Base-by-base conservation (phyloP, 1,139 yeast species). In the Zhuliangozyma parablackwelliae region DNA sequence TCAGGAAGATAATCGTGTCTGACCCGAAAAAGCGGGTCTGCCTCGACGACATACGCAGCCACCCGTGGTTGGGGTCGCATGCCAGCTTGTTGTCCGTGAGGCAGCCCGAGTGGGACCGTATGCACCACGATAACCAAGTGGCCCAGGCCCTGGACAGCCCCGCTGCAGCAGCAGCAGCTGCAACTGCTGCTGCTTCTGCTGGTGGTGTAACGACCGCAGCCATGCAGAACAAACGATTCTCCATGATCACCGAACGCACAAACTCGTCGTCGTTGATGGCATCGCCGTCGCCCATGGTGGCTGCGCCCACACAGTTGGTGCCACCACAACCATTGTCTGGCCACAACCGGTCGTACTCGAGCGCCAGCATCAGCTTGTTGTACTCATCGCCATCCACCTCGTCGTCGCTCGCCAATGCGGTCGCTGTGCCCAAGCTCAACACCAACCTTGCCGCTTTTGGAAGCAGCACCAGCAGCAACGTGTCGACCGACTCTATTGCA, bases 101-200 rank as follows among this genome's bases (percentile, higher is more conserved):
- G 28, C 95, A 96, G 38, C 75, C 76, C 5, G 96, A 90, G 57
- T 92, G 97, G 97, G 97, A 92, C 54, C 69, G 69, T 41, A 65
- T 72, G 40, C 70, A 72, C 46, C 58, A 62, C 30, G 70, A 60
- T 32, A 57, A 56, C 38, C 56, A 49, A 26, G 45, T 42, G n/a
- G 36, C 43, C 26, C 37, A 40, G 10, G 32, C 26, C 3, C 10
- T 24, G 26, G 10, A 9, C 26, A 9, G 5, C 10, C 26, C 26
- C 26, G 16, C 16, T n/a, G n/a, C n/a, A n/a, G 6, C 39, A 6
- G 31, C 42, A 20, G 32, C 42, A 30, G 24, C 7, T 7, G 23
- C 23, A 6, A 21, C 23, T 6, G 23, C 23, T 23, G 24, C 24
- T 9, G 16, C 4, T 16, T 3, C 4, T 16, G 16, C 16, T 16